Evolutionary conservation across 2,329 filamentous ascomycete species (phyloP).

Genomic region (Moelleriella libera): DNA sequence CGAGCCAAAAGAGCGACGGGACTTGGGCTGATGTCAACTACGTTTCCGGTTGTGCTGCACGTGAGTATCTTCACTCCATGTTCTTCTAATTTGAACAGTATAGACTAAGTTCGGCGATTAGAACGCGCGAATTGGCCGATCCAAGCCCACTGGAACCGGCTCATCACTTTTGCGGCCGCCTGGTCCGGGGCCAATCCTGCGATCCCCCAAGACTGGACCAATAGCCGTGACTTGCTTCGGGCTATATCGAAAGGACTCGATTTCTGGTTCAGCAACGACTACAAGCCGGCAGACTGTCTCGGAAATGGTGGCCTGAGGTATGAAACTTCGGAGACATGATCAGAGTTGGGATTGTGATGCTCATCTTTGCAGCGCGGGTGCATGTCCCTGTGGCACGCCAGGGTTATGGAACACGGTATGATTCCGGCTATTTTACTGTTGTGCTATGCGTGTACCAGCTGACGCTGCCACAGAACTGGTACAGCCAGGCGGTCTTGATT

Average conservation of each 20-base stretch:
- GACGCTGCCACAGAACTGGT: conserved; percentile 8
- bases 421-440: background rate
- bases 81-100: background rate
- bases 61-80: conserved; percentile 3
- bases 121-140: conserved; percentile 12
- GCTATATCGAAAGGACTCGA: conserved; percentile 8
- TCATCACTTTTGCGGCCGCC: conserved; percentile 9
- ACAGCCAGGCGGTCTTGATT: conserved; percentile 10
- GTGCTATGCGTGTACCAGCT: background rate
- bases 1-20: conserved; percentile 8
- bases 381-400: conserved; percentile 2
- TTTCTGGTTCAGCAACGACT: conserved; percentile 12
- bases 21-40: conserved; percentile 12
- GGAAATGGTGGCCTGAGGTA: conserved; percentile 6
- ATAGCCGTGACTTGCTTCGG: conserved; percentile 4
- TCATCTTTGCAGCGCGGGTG: conserved; percentile 2
- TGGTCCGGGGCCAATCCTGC: conserved; percentile 11
- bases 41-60: conserved; percentile 9
- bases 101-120: background rate
- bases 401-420: conserved; percentile 9
- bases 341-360: background rate
- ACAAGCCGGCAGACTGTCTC: conserved; percentile 8
- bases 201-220: conserved; percentile 6
- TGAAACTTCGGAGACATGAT: background rate
- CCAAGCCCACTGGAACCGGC: conserved; percentile 10